Evolutionary conservation across 2,329 filamentous ascomycete genomes (phyloP).

Genomic region (Erysiphe neolycopersici): DNA sequence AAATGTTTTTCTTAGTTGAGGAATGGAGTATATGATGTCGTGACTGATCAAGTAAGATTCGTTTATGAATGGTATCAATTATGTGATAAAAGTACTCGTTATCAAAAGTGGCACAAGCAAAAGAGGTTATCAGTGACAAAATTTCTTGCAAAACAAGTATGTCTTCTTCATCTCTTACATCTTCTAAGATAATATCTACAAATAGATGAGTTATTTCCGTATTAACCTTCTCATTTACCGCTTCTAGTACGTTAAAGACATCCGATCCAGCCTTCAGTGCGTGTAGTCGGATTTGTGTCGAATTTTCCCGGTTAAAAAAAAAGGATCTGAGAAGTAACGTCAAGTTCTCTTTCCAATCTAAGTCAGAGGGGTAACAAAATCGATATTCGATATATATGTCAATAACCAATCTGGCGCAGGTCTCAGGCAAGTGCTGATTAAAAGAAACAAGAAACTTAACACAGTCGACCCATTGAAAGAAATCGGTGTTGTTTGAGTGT

Average conservation of each 20-base stretch:
- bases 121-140: constrained; percentile 34
- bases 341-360: constrained; percentile 38
- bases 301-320: constrained; percentile 32
- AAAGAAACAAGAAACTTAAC: constrained; percentile 39
- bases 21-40: background rate
- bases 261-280: constrained; percentile 31
- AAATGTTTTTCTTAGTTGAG: background rate
- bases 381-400: constrained; percentile 41
- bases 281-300: constrained; percentile 32
- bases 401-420: constrained; percentile 34
- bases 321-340: constrained; percentile 32
- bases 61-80: constrained; percentile 23
- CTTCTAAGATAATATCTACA: constrained; percentile 31
- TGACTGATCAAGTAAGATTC: constrained; percentile 21
- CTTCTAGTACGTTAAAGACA: constrained; percentile 20
- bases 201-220: constrained; percentile 29
- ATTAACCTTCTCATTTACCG: constrained; percentile 28
- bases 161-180: constrained; percentile 35
- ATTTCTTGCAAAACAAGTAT: constrained; percentile 35
- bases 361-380: constrained; percentile 44
- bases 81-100: constrained; percentile 31
- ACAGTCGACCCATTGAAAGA: constrained; percentile 37
- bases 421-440: constrained; percentile 34
- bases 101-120: constrained; percentile 29
- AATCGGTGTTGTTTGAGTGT: constrained; percentile 19